Evolutionary conservation across 805 yeast genomes (phyloP), one percentile per base, ranked within the genome.

Genomic region (Schizosaccharomyces osmophilus): DNA sequence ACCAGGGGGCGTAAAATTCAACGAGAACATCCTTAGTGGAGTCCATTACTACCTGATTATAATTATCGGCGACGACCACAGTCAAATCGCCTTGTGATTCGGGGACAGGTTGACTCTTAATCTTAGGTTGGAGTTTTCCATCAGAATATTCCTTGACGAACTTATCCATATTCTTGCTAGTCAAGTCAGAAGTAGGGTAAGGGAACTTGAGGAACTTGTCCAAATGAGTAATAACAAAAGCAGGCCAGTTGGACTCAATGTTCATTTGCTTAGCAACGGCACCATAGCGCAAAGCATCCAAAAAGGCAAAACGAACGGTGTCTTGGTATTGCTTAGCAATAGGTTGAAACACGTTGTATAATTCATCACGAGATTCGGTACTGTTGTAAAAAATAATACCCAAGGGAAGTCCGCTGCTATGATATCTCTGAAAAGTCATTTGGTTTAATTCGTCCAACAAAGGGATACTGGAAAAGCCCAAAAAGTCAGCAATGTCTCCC

Each of bases 31-130:
- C 84, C 75, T 84, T 84, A 42, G 79, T 82, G 5, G 84, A 78
- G 58, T 80, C 78, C 61, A 77, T 71, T 19, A 87, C 78, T 63
- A 87, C 74, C 42, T 78, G 80, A 60, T 85, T 84, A 73, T 87
- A 93, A 69, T 82, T 87, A 74, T 82, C 79, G 67, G 87, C 95
- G 69, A 80, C 83, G 71, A 77, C 75, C 59, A 84, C 90, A 61
- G 84, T 81, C 61, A 76, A 77, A 60, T 80, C 78, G 68, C 83
- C 85, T 77, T 90, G 96, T 62, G 73, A 73, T 69, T 82, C 86
- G 68, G 97, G 97, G 63, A 88, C 77, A 63, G 82, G 84, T 74
- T 87, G 95, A 48, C 94, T 82, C 77, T 87, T 90, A 67, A 88
- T 76, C 64, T 80, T 79, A 65, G 97, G 84, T 65, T 75, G 75